Evolutionary conservation across 192 early-diverging fungal species (phyloP), one percentile per base, ranked within the genome.

Genomic region (Gaertneriomyces sp.): DNA sequence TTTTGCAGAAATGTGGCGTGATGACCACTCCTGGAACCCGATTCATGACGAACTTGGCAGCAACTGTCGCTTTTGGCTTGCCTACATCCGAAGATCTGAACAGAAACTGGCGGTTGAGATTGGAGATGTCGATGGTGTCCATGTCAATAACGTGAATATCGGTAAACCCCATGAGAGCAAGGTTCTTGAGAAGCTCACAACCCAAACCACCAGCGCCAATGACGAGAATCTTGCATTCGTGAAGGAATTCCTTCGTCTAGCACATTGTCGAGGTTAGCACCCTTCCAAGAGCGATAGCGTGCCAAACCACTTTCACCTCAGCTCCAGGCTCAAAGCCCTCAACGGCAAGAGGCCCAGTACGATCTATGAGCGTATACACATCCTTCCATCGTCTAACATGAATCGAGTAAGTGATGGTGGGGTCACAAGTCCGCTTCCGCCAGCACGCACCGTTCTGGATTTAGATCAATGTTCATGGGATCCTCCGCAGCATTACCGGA

Each of bases 91-190:
- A 38, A 4, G 45, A 20, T 8, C 68, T 69, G 79, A 99, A 99
- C 64, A 99, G 79, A 60, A 99, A 99, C 79, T 99, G 97, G 33
- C 97, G 80, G 74, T 99, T 99, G 52, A 99, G 76, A 76, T 99
- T 99, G 20, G 94, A 95, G 19, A 97, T 79, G 66, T 99, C 97
- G 54, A 99, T 99, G 4, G 95, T 97, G 78, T 99, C 97, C 63
- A 99, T 84, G 75, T 99, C 97, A 58, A 99, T 86, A 51, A 97
- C 88, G 54, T 89, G 85, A 59, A 99, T 95, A 64, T 86, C 74
- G 62, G 76, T 82, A 74, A 96, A 97, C 19, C 95, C 95, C 40
- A 85, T 83, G 72, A 96, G 77, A 42, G 93, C 89, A 14, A 99
- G 83, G 76, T 95, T 86, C 75, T 99, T 99, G 8, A 99, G 81